Percentiles rank a stretch among this genome's conserved stretches.
phyloP scores from a whole-genome alignment of 2,329 filamentous ascomycete genomes.

The Paramyrothecium roridum region DNA sequence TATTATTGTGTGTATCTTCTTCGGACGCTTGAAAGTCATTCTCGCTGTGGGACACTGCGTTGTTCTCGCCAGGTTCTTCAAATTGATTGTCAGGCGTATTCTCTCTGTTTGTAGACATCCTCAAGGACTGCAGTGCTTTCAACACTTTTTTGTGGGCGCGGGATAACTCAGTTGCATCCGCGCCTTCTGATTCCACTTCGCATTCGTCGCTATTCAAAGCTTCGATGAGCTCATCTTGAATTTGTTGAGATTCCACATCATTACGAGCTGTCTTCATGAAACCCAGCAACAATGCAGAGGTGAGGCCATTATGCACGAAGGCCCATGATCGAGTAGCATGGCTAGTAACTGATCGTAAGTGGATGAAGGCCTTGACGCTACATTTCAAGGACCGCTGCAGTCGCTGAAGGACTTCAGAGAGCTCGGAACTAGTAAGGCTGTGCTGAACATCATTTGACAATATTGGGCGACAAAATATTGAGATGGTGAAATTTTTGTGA shows the following conservation, averaged over 20 bases:
- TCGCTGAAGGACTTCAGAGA: background rate
- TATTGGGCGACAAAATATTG: background rate
- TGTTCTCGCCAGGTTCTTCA: background rate
- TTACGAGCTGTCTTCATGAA: conserved; percentile 7
- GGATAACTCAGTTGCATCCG: conserved; percentile 10
- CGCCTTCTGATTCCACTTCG: background rate
- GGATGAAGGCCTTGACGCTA: background rate
- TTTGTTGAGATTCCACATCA: conserved; percentile 5
- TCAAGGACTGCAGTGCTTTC: conserved; percentile 9
- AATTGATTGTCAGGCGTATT: background rate
- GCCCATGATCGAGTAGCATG: conserved; percentile 14
- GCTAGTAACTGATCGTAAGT: conserved; percentile 7
- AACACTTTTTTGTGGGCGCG: conserved; percentile 10
- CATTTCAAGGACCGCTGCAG: background rate
- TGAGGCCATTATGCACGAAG: conserved; percentile 5
- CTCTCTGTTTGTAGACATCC: conserved; percentile 3
- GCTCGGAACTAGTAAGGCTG: background rate
- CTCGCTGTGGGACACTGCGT: too few relatives aligned
- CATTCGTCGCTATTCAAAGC: conserved; percentile 3
- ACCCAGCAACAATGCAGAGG: conserved; percentile 10
- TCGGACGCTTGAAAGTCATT: background rate
- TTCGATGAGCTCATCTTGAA: conserved; percentile 11
- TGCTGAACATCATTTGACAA: background rate
- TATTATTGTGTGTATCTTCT: background rate
- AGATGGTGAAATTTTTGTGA: background rate